Conservation (phyloP, 1,139 yeast genomes). For the Candida glucosophila region DNA sequence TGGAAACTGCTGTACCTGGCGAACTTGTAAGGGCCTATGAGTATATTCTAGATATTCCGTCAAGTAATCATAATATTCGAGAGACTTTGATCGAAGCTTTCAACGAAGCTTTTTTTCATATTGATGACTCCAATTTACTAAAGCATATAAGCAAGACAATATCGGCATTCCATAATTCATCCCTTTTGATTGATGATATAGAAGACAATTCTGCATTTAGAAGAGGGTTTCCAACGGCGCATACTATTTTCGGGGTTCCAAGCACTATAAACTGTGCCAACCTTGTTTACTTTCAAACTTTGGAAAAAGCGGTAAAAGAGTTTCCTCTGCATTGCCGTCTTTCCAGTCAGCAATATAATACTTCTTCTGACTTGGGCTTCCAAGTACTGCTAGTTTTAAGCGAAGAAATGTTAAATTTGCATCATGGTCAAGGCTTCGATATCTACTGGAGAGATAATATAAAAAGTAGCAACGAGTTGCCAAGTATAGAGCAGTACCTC, state of each 20-base stretch:
- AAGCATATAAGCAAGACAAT: constrained; percentile 16
- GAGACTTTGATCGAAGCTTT: constrained; percentile 21
- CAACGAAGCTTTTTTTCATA: constrained; percentile 22
- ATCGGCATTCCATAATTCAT: constrained; percentile 21
- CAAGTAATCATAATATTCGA: constrained; percentile 25
- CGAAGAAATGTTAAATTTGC: constrained; percentile 72
- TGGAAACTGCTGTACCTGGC: no score
- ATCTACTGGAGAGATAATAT: constrained; percentile 73
- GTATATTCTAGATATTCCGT: constrained; percentile 22
- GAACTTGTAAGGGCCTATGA: constrained; percentile 17
- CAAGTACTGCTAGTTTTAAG: constrained; percentile 27
- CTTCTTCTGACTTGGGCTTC: constrained; percentile 3
- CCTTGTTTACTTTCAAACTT: constrained; percentile 70
- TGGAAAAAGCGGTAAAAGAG: constrained; percentile 33
- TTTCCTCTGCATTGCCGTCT: no score
- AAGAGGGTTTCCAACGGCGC: constrained; percentile 75
- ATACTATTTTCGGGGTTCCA: constrained; percentile 65
- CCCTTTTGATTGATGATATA: constrained; percentile 62
- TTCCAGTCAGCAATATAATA: constrained; percentile 6
- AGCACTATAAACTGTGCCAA: constrained; percentile 78
- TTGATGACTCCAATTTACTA: constrained; percentile 11
- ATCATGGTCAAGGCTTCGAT: constrained; percentile 85
- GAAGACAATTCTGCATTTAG: constrained; percentile 69
- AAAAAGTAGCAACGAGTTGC: constrained; percentile 28
- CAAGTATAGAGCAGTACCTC: constrained; percentile 60